These are phyloP conservation scores for Starmerella floris DNA, from an alignment of 805 yeast species.

Conservation along the genomic window DNA sequence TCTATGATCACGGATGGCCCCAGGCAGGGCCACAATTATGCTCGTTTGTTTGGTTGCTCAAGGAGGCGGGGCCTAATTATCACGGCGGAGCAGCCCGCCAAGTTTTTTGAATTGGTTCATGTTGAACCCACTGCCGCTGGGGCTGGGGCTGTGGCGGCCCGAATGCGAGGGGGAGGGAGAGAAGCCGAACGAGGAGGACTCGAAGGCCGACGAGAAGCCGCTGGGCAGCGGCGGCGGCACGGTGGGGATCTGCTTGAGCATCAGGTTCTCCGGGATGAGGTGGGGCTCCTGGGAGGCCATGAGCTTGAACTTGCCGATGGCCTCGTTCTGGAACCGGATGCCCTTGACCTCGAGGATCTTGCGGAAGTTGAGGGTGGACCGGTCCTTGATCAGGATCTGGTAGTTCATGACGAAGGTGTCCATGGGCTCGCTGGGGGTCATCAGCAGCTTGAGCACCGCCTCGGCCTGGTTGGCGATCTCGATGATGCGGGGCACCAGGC, in stretches of 20 bases:
- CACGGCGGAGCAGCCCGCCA: constrained; percentile 1
- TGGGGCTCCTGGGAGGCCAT: constrained; percentile 17
- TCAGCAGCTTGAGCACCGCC: constrained; percentile 50
- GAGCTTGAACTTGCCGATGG: constrained; percentile 18
- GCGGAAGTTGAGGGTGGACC: constrained; percentile 44
- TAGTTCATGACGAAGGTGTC: constrained; percentile 51
- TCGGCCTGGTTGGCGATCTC: constrained; percentile 34
- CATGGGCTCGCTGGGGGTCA: constrained; percentile 54
- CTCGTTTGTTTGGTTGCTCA: no score
- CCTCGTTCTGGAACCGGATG: constrained; percentile 24
- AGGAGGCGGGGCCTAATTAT: no score
- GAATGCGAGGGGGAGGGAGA: neutral
- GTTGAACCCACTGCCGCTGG: constrained; percentile 1
- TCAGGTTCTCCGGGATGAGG: constrained; percentile 12
- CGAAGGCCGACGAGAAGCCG: neutral
- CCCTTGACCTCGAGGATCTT: constrained; percentile 57
- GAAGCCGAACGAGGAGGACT: neutral
- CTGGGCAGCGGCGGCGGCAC: constrained; percentile 7
- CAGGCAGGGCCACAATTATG: no score
- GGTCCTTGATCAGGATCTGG: constrained; percentile 53
- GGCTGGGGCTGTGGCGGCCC: neutral
- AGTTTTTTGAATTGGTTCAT: constrained; percentile 1
- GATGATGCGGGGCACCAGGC: constrained; percentile 9
- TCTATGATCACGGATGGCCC: no score
- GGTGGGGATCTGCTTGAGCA: constrained; percentile 15